These are phyloP conservation scores for Pleurotus tuber-regium DNA, from an alignment of 768 basidiomycete genomes.

Conservation along the genomic window DNA sequence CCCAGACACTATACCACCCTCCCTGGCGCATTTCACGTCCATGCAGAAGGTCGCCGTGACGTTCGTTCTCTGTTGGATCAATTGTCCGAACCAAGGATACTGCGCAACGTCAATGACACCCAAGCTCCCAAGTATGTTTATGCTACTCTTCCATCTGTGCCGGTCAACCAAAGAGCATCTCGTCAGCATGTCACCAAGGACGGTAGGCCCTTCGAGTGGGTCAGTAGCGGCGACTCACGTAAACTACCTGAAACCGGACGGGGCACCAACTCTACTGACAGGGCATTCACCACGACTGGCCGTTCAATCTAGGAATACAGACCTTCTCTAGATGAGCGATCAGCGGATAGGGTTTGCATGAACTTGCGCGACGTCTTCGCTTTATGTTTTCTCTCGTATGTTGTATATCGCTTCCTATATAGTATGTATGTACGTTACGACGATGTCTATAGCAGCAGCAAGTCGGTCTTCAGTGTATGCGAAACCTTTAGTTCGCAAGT, in stretches of 20 bases:
- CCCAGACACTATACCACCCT: neutral
- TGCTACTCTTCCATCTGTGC: neutral
- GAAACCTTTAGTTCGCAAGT: no score
- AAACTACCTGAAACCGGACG: neutral
- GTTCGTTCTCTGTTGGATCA: neutral
- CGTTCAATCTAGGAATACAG: neutral
- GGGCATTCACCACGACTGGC: neutral
- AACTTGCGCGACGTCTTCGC: neutral
- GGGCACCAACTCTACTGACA: neutral
- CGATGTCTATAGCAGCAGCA: no score
- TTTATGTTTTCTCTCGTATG: neutral
- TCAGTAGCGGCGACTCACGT: neutral
- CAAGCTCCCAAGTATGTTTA: neutral
- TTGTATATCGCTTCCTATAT: neutral
- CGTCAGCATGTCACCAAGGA: neutral
- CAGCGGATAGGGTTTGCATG: neutral
- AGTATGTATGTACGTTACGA: neutral
- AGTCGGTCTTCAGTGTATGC: no score
- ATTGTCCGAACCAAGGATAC: neutral
- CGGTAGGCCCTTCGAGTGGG: conserved; percentile 4
- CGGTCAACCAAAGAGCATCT: neutral
- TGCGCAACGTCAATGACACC: neutral
- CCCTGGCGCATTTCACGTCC: neutral
- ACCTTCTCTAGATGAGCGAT: neutral
- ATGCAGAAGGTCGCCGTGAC: neutral